phyloP scores from a whole-genome alignment of 192 early-diverging fungal species.

The Pilobolus umbonatus region DNA sequence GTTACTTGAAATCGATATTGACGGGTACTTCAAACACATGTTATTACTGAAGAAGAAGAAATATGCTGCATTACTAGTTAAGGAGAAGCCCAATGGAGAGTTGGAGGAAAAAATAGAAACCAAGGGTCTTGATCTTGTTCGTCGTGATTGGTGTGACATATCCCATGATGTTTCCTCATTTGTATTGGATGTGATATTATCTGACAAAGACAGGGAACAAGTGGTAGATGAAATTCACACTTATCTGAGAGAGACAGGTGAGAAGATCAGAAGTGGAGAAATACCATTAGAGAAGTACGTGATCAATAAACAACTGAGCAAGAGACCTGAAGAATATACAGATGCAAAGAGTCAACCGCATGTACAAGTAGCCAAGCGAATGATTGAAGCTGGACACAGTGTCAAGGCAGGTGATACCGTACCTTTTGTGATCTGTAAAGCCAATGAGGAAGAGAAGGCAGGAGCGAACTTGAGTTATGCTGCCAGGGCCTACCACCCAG shows the following conservation, averaged over 20 bases:
- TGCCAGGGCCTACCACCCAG: constrained; percentile 55
- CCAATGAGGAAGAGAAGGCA: constrained; percentile 30
- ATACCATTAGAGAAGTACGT: constrained; percentile 81
- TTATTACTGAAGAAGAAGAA: constrained; percentile 97
- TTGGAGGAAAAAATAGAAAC: constrained; percentile 62
- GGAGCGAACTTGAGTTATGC: constrained; percentile 45
- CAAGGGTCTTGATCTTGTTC: constrained; percentile 93
- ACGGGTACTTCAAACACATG: constrained; percentile 87
- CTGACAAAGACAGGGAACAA: constrained; percentile 54
- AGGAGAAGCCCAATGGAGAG: constrained; percentile 54
- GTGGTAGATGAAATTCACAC: constrained; percentile 75
- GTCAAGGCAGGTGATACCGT: constrained; percentile 86
- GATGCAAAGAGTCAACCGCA: constrained; percentile 89
- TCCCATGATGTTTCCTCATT: constrained; percentile 81
- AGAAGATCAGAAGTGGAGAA: constrained; percentile 62
- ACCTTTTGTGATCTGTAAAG: constrained; percentile 83
- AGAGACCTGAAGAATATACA: constrained; percentile 85
- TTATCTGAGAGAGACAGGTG: constrained; percentile 62
- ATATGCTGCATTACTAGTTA: constrained; percentile 81
- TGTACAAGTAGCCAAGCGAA: constrained; percentile 85
- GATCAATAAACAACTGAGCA: constrained; percentile 91
- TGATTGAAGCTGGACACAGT: constrained; percentile 64
- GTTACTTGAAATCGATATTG: constrained; percentile 96
- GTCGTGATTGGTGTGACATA: constrained; percentile 96
- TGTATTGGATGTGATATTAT: constrained; percentile 61